Evolutionary conservation across 176 grass and related monocot genomes (phyloP).

Genomic region (Phyllostachys edulis): DNA sequence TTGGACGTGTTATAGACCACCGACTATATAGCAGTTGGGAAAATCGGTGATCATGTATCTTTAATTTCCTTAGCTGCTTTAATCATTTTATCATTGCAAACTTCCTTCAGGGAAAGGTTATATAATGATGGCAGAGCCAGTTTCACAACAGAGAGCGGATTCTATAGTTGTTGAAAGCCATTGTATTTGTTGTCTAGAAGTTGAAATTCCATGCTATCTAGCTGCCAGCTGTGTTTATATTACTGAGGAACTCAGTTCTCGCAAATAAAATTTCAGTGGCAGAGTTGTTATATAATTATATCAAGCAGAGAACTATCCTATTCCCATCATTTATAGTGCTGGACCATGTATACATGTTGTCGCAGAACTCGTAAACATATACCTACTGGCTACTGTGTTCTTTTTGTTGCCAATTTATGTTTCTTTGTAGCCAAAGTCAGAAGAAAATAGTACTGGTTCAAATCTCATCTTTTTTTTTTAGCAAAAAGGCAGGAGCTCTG

Average conservation of each 20-base stretch:
- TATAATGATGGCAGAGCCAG: background rate
- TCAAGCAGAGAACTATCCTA: background rate
- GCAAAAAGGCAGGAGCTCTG: too few species aligned
- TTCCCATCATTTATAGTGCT: conserved; percentile 16
- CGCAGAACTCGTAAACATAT: conserved; percentile 14
- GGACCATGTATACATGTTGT: conserved; percentile 17
- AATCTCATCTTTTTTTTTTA: background rate
- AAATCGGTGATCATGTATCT: background rate
- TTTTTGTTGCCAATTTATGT: background rate
- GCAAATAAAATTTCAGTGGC: background rate
- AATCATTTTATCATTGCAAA: background rate
- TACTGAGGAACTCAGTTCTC: background rate
- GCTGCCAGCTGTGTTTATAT: background rate
- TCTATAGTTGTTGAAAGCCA: background rate
- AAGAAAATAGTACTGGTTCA: background rate
- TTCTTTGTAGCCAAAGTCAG: background rate
- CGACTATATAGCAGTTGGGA: background rate
- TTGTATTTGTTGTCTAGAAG: background rate
- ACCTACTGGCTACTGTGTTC: conserved; percentile 13
- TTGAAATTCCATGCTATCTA: background rate
- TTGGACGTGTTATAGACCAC: background rate
- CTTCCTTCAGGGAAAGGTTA: background rate
- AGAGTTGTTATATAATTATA: background rate
- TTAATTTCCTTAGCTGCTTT: background rate
- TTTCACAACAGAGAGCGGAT: background rate